Evolutionary conservation across 495 filamentous ascomycete species (phyloP), one percentile per base, ranked within the genome.

Genomic region (Trichocladium uniseriatum): DNA sequence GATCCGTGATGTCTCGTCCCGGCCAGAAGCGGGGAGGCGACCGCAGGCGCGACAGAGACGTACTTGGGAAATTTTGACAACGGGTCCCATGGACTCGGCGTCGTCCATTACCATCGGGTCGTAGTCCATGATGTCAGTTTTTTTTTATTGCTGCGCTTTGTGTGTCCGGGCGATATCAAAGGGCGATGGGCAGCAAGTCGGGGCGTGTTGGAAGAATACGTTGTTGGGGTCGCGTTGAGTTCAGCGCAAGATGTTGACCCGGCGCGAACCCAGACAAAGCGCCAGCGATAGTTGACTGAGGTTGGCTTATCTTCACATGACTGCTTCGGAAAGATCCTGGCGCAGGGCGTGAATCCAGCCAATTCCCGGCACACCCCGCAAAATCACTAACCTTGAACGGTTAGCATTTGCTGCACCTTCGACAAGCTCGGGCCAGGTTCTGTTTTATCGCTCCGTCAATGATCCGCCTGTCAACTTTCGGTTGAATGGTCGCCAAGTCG

Each of bases 21-120:
- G 22, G 36, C 2, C 11, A 32, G 27, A 42, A 1, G 13, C 35
- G 13, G n/a, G 18, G 3, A 38, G 7, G 42, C 13, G 19, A 31
- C 11, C 21, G 6, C 7, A 10, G 18, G n/a, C 31, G 42, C 45
- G 49, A 59, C 48, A 37, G 34, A 28, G 36, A 58, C 67, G 51
- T 71, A 85, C 83, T 56, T 82, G 80, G 54, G 82, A 80, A 45
- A 87, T 83, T 57, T 83, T 85, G 46, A 87, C 78, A 52, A 78
- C 75, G 19, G 82, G 81, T 51, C 82, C 82, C 24, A 73, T 63
- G 62, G 80, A 71, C 71, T 86, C 82, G 55, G 76, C 74, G 55
- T 75, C 72, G 50, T 74, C 71, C 75, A 85, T 80, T 40, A 61
- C 63, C 71, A 77, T 75, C 15, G 68, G 60, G 58, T 84, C 81